Evolutionary conservation across 805 yeast species (phyloP), one percentile per base, ranked within the genome.

Genomic region (Starmerella scarabaei): DNA sequence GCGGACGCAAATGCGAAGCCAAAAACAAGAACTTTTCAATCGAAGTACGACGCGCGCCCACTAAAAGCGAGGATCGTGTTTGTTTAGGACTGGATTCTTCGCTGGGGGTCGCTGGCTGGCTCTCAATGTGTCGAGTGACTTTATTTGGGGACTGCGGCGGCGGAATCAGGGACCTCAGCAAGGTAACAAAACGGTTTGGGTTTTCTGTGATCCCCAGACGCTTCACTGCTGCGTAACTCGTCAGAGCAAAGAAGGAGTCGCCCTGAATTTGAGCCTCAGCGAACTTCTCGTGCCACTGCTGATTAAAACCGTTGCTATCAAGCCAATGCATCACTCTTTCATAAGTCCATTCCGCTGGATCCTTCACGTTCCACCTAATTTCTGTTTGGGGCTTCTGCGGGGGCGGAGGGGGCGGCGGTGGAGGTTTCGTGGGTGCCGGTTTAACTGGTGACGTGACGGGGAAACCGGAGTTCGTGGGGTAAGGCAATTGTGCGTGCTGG

Each of bases 261-360:
- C 85, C 84, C 8, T 67, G 62, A 3, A 85, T 63, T 36, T 72
- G 71, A 44, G 73, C 66, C 32, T 66, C 65, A 30, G 62, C 61
- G 57, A 85, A 80, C 15, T 75, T 69, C 4, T 65, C 70, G n/a
- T 70, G 63, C 95, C 95, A 85, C 12, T 77, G 64, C 3, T 68
- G 71, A 48, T 79, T 78, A 59, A 85, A 85, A 17, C 70, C 67
- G 55, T 84, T 69, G n/a, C 58, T 50, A 6, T 69, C 75, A 20
- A 85, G 64, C 93, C 94, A 85, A 35, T 62, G 55, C 0, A 67
- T 43, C 1, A 84, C 86, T 38, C 80, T 66, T n/a, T 68, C 73
- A 47, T 71, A 61, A 1, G 77, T 73, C 95, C 95, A 84, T 43
- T 73, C 77, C 11, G 18, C 24, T 11, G 55, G 41, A 30, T 39